These are phyloP conservation scores for Achaetomium macrosporum DNA, from an alignment of 2,329 filamentous ascomycete genomes.

Conservation along the genomic window DNA sequence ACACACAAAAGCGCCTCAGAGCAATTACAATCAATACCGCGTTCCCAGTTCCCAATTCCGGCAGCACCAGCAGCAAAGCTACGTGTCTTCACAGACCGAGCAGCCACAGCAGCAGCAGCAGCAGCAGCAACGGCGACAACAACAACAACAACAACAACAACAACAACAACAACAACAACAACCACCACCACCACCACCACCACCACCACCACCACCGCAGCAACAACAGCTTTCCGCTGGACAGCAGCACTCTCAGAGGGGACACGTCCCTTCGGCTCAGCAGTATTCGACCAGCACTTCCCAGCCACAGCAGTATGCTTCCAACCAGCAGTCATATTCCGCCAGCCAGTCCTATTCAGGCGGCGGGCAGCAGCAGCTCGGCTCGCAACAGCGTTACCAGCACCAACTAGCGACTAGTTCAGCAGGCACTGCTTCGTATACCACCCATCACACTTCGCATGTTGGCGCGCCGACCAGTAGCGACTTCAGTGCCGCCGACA, in stretches of 20 bases:
- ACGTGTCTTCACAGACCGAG: constrained; percentile 16
- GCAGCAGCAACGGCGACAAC: constrained; percentile 1
- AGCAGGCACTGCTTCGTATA: constrained; percentile 21
- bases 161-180: constrained; percentile 9
- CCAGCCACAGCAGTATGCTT: constrained; percentile 19
- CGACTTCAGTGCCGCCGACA: constrained; percentile 21
- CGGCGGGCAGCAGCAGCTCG: constrained; percentile 21
- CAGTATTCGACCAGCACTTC: constrained; percentile 19
- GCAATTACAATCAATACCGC: constrained; percentile 19
- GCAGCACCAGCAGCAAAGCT: constrained; percentile 20
- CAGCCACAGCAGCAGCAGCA: constrained; percentile 25
- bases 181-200: too few relatives aligned
- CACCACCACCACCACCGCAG: too few relatives aligned
- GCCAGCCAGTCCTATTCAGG: constrained; percentile 15
- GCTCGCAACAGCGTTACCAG: constrained; percentile 26
- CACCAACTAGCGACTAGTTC: constrained; percentile 24
- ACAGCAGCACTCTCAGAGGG: constrained; percentile 13
- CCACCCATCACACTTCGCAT: constrained; percentile 26
- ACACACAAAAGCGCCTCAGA: constrained; percentile 18
- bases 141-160: constrained; percentile 20
- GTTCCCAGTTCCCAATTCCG: constrained; percentile 14
- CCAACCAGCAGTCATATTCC: constrained; percentile 23
- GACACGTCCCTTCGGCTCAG: constrained; percentile 14
- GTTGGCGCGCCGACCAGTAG: constrained; percentile 23
- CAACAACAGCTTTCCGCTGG: constrained; percentile 15